Evolutionary conservation across 352 stramenopile genomes (phyloP).

Genomic region (Globisporangium rhizosaccharum): DNA sequence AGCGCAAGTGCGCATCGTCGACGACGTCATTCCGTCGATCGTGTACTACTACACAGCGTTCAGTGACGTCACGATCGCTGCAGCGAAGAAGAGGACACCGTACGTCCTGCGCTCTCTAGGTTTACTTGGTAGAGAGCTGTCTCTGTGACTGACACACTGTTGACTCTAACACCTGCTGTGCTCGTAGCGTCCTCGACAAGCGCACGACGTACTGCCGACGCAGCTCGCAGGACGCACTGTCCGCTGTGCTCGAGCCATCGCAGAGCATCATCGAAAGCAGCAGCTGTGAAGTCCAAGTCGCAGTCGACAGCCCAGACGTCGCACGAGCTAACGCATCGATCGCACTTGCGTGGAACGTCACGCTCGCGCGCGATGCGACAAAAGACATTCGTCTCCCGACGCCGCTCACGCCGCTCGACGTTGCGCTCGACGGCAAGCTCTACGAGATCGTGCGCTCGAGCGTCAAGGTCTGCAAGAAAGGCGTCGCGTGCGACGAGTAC

Average conservation of each 20-base stretch:
- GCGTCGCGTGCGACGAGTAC: constrained; percentile 41
- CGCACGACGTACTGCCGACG: constrained; percentile 44
- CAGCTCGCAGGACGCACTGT: constrained; percentile 29
- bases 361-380: constrained; percentile 23
- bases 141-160: background rate
- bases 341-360: constrained; percentile 32
- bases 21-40: constrained; percentile 25
- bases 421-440: constrained; percentile 19
- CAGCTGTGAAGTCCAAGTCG: constrained; percentile 44
- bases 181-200: constrained; percentile 26
- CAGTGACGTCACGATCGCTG: constrained; percentile 29
- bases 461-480: constrained; percentile 37
- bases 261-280: constrained; percentile 24
- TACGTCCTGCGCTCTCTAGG: constrained; percentile 1
- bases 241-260: constrained; percentile 16
- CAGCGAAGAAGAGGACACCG: constrained; percentile 1
- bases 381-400: constrained; percentile 41
- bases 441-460: constrained; percentile 47
- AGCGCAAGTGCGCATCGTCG: constrained; percentile 36
- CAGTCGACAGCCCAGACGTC: constrained; percentile 22
- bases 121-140: background rate
- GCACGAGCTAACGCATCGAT: constrained; percentile 17
- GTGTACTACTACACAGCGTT: constrained; percentile 53
- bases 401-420: constrained; percentile 25
- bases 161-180: background rate